Evolutionary conservation across 164 flowering plant genomes (phyloP).

Genomic region (Houttuynia cordata): DNA sequence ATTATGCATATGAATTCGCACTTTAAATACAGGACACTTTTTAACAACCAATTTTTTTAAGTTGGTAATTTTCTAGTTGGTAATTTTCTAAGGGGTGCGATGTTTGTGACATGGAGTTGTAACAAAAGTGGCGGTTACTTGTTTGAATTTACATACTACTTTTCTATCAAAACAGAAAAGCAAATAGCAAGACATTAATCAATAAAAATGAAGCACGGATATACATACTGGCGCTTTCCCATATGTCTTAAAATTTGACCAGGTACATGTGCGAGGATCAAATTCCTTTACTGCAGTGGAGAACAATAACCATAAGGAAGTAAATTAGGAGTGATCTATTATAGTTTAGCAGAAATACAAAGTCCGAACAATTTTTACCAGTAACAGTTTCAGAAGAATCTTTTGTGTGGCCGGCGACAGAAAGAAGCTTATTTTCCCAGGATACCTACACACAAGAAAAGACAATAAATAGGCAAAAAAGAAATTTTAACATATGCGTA

Average conservation of each 20-base stretch:
- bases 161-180: not conserved
- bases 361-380: slow-evolving; percentile 25
- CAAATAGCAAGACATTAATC: not conserved
- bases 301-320: slow-evolving; percentile 7
- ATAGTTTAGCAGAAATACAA: too few species aligned
- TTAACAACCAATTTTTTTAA: too few species aligned
- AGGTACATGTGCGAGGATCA: slow-evolving; percentile 60
- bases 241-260: slow-evolving; percentile 87
- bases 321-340: not conserved
- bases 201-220: not conserved
- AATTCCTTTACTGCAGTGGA: slow-evolving; percentile 69
- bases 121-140: too few species aligned
- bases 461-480: not conserved
- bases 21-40: too few species aligned
- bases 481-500: not conserved
- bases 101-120: too few species aligned
- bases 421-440: slow-evolving; percentile 92
- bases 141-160: not conserved
- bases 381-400: slow-evolving; percentile 83
- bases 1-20: too few species aligned
- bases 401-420: slow-evolving; percentile 90
- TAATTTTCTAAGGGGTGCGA: too few species aligned
- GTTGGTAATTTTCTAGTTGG: too few species aligned
- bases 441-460: slow-evolving; percentile 39
- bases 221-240: slow-evolving; percentile 78